These are phyloP conservation scores for Neurospora sp. DNA, from an alignment of 2,329 filamentous ascomycete species.

Conservation along the genomic window DNA sequence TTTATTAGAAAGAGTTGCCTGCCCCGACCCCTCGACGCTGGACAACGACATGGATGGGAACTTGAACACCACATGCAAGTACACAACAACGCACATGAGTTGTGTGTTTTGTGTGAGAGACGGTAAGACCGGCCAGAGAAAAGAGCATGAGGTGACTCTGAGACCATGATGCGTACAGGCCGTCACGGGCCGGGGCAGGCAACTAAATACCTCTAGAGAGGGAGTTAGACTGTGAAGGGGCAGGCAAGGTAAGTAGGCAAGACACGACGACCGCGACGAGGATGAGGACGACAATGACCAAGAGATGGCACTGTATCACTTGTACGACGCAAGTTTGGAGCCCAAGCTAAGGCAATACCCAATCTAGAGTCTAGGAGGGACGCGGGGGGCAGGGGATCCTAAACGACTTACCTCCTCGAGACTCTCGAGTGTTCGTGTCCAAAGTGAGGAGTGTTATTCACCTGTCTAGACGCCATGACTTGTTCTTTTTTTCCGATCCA, in stretches of 20 bases:
- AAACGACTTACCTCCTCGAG: background rate
- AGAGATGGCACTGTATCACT: background rate
- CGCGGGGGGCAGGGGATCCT: background rate
- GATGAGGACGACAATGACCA: background rate
- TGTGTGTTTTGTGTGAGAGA: background rate
- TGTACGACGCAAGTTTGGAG: background rate
- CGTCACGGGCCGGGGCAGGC: background rate
- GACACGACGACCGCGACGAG: background rate
- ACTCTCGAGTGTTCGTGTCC: background rate
- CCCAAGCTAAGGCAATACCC: background rate
- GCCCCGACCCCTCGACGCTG: background rate
- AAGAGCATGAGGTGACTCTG: background rate
- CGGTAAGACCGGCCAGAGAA: background rate
- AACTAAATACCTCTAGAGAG: too few species aligned
- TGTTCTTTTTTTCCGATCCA: background rate
- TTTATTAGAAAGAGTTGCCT: background rate
- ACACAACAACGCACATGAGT: background rate
- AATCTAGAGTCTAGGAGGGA: background rate
- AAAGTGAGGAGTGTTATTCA: background rate
- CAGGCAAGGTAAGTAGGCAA: background rate
- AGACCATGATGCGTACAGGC: background rate
- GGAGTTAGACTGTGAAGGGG: background rate
- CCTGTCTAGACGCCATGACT: background rate
- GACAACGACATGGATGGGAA: background rate
- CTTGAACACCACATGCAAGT: background rate